Percentiles rank a stretch among this genome's conserved stretches.
These are phyloP conservation scores for Epichloe brachyelytri DNA, from an alignment of 2,329 filamentous ascomycete species.

Conservation along the genomic window DNA sequence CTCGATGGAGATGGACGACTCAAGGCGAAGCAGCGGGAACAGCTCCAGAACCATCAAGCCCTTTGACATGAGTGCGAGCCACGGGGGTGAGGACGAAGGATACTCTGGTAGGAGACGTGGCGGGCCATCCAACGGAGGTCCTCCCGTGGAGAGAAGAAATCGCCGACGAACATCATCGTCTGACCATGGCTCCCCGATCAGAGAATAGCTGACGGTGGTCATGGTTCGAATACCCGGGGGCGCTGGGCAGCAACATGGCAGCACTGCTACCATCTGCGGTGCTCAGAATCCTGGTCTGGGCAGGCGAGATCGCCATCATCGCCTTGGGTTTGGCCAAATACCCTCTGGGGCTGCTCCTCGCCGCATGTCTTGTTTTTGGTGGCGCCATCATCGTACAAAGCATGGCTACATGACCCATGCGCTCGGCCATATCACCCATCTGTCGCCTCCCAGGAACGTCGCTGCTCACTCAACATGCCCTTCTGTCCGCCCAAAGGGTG, in stretches of 20 bases:
- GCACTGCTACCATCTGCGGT: slow-evolving; percentile 25
- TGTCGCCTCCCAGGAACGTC: slow-evolving; percentile 56
- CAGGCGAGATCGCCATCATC: slow-evolving; percentile 41
- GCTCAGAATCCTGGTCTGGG: slow-evolving; percentile 33
- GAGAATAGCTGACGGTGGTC: slow-evolving; percentile 7
- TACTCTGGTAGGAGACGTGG: slow-evolving; percentile 17
- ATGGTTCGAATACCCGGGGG: slow-evolving; percentile 3
- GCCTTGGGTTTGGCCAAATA: slow-evolving; percentile 51
- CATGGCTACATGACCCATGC: slow-evolving; percentile 47
- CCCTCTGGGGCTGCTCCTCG: slow-evolving; percentile 47
- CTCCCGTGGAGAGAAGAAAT: slow-evolving; percentile 15
- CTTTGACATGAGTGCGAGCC: slow-evolving; percentile 9
- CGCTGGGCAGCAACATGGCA: slow-evolving; percentile 19
- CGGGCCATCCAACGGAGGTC: slow-evolving; percentile 10
- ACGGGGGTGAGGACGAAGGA: slow-evolving; percentile 13
- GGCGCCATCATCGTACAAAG: slow-evolving; percentile 46
- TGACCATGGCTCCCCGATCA: slow-evolving; percentile 8
- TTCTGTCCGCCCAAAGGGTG: slow-evolving; percentile 39
- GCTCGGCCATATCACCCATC: slow-evolving; percentile 51
- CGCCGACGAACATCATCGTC: slow-evolving; percentile 6
- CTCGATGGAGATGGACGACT: slow-evolving; percentile 27
- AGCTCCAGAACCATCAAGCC: slow-evolving; percentile 21
- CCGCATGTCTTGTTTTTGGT: slow-evolving; percentile 48
- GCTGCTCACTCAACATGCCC: slow-evolving; percentile 45
- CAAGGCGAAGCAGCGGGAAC: slow-evolving; percentile 18